A percentile compares a stretch with the other conserved stretches of the same genome.
These are phyloP conservation scores for Phanerodontia chrysosporium DNA, from an alignment of 768 basidiomycete genomes.

Conservation along the genomic window DNA sequence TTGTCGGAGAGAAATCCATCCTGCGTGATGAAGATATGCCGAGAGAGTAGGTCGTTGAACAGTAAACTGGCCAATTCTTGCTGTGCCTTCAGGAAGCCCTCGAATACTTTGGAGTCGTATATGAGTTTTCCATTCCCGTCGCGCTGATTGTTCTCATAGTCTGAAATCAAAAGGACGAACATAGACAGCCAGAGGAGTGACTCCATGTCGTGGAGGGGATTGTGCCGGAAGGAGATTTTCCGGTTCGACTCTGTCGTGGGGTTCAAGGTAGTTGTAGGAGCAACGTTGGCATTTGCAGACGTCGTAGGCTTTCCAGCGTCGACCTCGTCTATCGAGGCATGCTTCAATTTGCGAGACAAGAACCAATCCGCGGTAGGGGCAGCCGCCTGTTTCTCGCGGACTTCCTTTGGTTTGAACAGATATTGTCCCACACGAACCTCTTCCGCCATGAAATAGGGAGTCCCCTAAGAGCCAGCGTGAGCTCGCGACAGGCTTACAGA, in stretches of 20 bases:
- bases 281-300: too few species aligned
- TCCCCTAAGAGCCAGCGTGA: neutral
- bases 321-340: too few species aligned
- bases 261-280: too few species aligned
- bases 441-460: neutral
- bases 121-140: too few species aligned
- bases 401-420: neutral
- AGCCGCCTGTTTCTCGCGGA: neutral
- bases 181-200: neutral
- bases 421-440: neutral
- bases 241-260: neutral
- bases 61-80: neutral
- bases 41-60: too few species aligned
- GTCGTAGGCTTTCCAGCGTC: too few species aligned
- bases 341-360: too few species aligned
- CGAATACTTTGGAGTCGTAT: neutral
- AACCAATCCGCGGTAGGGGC: too few species aligned
- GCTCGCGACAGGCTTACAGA: neutral
- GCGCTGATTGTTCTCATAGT: neutral
- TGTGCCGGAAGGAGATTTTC: neutral
- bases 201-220: neutral
- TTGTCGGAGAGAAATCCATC: too few species aligned
- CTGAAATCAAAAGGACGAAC: neutral
- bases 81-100: neutral
- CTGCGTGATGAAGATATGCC: too few species aligned